A percentile compares a stretch with the other conserved stretches of the same genome.
These are phyloP conservation scores for Guillardia theta DNA, from an alignment of 78 protist species.

Conservation along the genomic window DNA sequence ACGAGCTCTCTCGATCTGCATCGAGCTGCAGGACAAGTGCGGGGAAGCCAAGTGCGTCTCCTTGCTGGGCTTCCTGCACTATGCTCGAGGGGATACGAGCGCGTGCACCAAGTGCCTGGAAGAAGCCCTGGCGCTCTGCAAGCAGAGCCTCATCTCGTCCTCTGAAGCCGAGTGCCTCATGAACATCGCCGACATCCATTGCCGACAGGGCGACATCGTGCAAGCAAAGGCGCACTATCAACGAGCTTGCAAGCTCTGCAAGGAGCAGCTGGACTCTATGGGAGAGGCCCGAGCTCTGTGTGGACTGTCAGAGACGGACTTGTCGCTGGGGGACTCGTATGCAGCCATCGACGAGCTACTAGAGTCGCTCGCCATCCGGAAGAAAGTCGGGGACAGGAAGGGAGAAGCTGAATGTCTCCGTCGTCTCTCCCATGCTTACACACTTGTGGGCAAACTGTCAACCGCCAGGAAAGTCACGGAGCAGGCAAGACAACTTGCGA, in stretches of 20 bases:
- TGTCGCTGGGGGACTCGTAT: not conserved
- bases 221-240: constrained; percentile 25
- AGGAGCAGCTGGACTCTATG: not conserved
- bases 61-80: not conserved
- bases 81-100: not conserved
- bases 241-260: not conserved
- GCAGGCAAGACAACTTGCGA: not conserved
- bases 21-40: not conserved
- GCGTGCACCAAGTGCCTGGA: not conserved
- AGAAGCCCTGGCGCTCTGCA: not conserved
- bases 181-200: not conserved
- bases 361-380: not conserved
- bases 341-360: not conserved
- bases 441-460: not conserved
- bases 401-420: not conserved
- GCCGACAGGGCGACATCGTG: not conserved
- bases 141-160: not conserved
- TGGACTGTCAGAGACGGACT: not conserved
- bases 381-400: not conserved
- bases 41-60: not conserved
- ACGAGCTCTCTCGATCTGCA: not conserved
- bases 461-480: not conserved
- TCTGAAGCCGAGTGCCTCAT: not conserved
- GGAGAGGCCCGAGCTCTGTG: not conserved
- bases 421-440: not conserved